phyloP scores from a whole-genome alignment of 2,329 filamentous ascomycete species.

The Fusarium multiceps region DNA sequence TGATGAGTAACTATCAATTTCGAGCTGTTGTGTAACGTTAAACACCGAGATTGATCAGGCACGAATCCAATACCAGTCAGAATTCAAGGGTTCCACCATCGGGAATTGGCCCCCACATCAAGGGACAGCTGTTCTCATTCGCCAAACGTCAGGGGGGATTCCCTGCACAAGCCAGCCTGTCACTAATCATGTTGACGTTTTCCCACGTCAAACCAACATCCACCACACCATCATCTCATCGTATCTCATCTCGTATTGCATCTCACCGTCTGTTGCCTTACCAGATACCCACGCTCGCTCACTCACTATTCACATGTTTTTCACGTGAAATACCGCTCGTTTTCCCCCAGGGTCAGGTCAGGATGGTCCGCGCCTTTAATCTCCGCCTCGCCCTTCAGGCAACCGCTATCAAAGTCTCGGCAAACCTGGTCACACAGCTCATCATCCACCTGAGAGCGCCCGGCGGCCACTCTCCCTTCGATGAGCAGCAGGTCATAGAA shows the following conservation, averaged over 20 bases:
- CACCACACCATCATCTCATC: neutral
- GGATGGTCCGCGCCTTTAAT: constrained; percentile 46
- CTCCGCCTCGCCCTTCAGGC: constrained; percentile 47
- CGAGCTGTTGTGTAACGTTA: neutral
- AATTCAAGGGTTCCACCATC: neutral
- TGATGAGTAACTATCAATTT: neutral
- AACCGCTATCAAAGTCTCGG: constrained; percentile 48
- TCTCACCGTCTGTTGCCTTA: constrained; percentile 9
- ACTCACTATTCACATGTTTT: constrained; percentile 18
- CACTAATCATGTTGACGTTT: constrained; percentile 25
- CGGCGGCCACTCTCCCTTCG: constrained; percentile 36
- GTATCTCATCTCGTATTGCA: neutral
- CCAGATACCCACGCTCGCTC: neutral
- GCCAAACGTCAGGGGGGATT: constrained; percentile 9
- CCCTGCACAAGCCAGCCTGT: constrained; percentile 39
- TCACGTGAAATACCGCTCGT: constrained; percentile 1
- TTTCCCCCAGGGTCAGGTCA: constrained; percentile 20
- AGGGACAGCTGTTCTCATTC: constrained; percentile 39
- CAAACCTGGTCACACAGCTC: constrained; percentile 48
- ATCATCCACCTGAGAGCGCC: constrained; percentile 38
- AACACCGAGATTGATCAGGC: neutral
- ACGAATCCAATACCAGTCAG: constrained; percentile 10
- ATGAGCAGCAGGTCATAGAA: constrained; percentile 51
- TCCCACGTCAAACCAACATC: constrained; percentile 18
- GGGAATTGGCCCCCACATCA: constrained; percentile 27